These are phyloP conservation scores for Chlorella sp. DNA, from an alignment of 139 green algal species.

Conservation along the genomic window DNA sequence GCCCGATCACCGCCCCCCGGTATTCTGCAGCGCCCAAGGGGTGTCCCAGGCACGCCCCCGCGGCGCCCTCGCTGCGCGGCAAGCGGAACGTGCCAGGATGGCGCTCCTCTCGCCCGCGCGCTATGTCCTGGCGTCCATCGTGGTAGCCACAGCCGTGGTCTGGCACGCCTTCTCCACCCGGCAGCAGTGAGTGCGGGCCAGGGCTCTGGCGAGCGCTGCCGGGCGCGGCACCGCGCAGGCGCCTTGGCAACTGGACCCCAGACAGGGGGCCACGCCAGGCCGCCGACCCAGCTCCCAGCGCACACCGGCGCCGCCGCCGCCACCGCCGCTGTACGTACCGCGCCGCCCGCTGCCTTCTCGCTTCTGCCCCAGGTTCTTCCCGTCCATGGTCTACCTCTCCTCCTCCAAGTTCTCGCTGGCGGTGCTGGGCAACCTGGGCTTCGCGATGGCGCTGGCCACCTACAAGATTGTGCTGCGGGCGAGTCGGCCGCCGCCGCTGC, in stretches of 20 bases:
- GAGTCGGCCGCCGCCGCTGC: not conserved
- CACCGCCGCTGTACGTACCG: not conserved
- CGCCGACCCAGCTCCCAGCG: not conserved
- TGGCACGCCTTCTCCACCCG: conserved; percentile 94
- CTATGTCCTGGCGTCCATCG: conserved; percentile 67
- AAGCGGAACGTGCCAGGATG: not conserved
- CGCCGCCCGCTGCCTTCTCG: too few relatives aligned
- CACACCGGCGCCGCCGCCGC: not conserved
- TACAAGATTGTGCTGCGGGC: conserved; percentile 85
- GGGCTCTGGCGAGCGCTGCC: too few relatives aligned
- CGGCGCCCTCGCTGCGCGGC: too few relatives aligned
- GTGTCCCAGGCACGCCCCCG: too few relatives aligned
- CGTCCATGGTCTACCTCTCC: conserved; percentile 89
- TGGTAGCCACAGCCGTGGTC: conserved; percentile 71
- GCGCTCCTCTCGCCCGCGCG: conserved; percentile 2
- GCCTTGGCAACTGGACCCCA: too few relatives aligned
- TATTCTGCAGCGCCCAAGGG: too few relatives aligned
- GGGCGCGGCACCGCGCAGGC: too few relatives aligned
- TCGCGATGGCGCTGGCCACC: conserved; percentile 80
- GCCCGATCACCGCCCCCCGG: too few relatives aligned
- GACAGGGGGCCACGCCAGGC: not conserved
- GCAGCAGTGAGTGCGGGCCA: conserved; percentile 79
- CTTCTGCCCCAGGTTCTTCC: conserved; percentile 87
- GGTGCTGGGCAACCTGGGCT: conserved; percentile 91
- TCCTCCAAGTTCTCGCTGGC: conserved; percentile 94